Percentiles rank a stretch among this genome's conserved stretches.
phyloP scores from a whole-genome alignment of 352 stramenopile genomes.

The Phytophthora pseudosyringae region DNA sequence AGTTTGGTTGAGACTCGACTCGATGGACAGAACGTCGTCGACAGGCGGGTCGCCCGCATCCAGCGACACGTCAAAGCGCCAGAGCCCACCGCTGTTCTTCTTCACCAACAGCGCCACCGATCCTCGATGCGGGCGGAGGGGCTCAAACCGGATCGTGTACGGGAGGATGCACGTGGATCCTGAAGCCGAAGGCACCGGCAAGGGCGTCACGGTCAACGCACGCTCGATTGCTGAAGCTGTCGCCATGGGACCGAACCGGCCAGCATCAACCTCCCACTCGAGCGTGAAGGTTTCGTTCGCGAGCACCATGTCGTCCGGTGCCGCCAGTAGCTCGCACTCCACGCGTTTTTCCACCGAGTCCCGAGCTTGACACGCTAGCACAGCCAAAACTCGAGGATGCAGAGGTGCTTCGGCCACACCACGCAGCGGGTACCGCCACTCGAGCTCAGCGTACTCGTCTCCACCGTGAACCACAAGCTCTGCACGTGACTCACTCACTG shows the following conservation, averaged over 20 bases:
- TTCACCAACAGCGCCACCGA: conserved; percentile 77
- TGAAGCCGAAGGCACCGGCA: conserved; percentile 17
- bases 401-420: conserved; percentile 75
- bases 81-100: conserved; percentile 83
- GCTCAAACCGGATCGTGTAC: conserved; percentile 84
- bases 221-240: conserved; percentile 54
- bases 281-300: conserved; percentile 56
- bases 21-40: conserved; percentile 90
- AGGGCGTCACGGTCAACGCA: conserved; percentile 50
- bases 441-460: conserved; percentile 72
- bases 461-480: conserved; percentile 72
- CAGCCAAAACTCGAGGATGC: conserved; percentile 54
- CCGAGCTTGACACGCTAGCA: conserved; percentile 70
- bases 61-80: conserved; percentile 88
- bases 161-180: conserved; percentile 30
- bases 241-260: conserved; percentile 63
- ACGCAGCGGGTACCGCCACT: conserved; percentile 80
- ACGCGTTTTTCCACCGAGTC: conserved; percentile 73
- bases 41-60: conserved; percentile 81
- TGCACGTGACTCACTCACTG: conserved; percentile 68
- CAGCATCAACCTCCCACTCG: conserved; percentile 68
- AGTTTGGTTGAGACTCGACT: conserved; percentile 87
- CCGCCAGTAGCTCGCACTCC: conserved; percentile 64
- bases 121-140: conserved; percentile 84
- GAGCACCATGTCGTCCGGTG: conserved; percentile 47